A percentile compares a stretch with the other conserved stretches of the same genome.
Conservation (phyloP, 257 asterid genomes). For the Solanum piurae region DNA sequence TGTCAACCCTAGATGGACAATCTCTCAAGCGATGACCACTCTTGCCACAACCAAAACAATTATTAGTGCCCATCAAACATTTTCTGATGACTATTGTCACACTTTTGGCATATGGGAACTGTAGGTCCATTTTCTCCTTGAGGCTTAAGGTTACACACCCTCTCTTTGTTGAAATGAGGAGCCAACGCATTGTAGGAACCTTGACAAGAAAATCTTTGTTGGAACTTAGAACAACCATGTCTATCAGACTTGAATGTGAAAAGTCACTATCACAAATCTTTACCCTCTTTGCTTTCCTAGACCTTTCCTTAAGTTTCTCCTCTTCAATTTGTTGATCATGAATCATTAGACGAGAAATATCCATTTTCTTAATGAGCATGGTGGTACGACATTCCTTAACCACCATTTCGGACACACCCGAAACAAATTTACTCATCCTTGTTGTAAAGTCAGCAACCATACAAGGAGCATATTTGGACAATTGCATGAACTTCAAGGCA, state of each 20-base stretch:
- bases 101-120: too few species aligned
- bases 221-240: background rate
- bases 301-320: background rate
- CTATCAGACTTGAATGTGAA: background rate
- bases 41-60: background rate
- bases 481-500: background rate
- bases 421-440: background rate
- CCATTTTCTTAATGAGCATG: background rate
- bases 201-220: too few species aligned
- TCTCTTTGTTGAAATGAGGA: too few species aligned
- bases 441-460: background rate
- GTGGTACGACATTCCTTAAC: background rate
- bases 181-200: too few species aligned
- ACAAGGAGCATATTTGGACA: background rate
- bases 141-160: background rate
- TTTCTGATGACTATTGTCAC: background rate
- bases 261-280: background rate
- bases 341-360: too few species aligned
- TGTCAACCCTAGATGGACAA: background rate
- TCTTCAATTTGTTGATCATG: too few species aligned
- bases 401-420: background rate
- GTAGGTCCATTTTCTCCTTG: background rate
- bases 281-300: background rate
- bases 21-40: background rate
- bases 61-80: background rate